Conservation (phyloP, 1,284 basidiomycete species). For the Tylopilus sp. region DNA sequence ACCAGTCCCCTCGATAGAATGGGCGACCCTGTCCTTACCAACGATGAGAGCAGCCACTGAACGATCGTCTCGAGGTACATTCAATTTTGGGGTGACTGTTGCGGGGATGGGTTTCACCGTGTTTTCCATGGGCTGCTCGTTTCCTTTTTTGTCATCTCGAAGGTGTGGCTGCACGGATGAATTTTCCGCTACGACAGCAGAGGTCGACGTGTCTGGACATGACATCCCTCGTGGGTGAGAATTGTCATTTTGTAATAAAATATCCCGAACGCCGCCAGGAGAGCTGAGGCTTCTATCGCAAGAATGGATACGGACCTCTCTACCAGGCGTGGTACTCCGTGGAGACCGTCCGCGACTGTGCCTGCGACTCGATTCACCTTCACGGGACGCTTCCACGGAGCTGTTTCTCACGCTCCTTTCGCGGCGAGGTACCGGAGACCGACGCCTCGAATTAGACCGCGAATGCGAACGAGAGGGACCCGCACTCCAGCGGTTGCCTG, state of each 20-base stretch:
- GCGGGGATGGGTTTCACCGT: neutral
- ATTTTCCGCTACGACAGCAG: neutral
- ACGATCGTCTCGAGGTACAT: constrained; percentile 6
- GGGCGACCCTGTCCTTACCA: neutral
- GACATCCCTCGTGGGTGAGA: neutral
- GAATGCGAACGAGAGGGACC: constrained; percentile 28
- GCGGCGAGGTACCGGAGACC: constrained; percentile 19
- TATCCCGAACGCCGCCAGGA: constrained; percentile 3
- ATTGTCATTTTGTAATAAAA: constrained; percentile 10
- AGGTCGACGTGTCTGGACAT: constrained; percentile 1
- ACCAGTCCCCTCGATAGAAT: constrained; percentile 1
- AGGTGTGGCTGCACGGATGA: neutral
- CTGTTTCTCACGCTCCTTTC: constrained; percentile 11
- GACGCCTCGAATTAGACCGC: constrained; percentile 38
- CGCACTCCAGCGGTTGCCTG: constrained; percentile 53
- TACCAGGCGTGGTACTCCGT: constrained; percentile 1
- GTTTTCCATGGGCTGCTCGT: constrained; percentile 13
- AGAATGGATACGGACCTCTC: constrained; percentile 11
- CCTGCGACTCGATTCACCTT: constrained; percentile 9
- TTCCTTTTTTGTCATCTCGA: constrained; percentile 33
- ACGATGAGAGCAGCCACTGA: constrained; percentile 1
- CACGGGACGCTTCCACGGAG: constrained; percentile 15
- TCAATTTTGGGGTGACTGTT: constrained; percentile 6
- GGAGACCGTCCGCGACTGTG: constrained; percentile 10
- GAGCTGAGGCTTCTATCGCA: constrained; percentile 7